Evolutionary conservation across 192 early-diverging fungal species (phyloP), one percentile per base, ranked within the genome.

Genomic region (Diversispora epigaea): DNA sequence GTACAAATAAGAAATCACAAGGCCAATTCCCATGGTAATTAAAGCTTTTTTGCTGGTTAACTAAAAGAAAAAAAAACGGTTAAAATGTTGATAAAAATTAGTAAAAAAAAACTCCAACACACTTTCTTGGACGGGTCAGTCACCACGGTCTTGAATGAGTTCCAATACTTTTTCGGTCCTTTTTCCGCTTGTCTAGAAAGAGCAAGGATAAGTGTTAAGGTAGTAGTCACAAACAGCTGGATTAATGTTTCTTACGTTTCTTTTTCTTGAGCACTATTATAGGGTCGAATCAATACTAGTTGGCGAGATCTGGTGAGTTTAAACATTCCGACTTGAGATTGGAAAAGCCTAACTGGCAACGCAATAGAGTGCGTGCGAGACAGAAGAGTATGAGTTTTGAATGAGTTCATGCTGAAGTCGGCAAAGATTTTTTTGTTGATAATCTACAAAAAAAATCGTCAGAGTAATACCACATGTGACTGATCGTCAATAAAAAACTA

Each of bases 251-350:
- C 67, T 68, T 68, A 50, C 44, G n/a, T 68, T 68, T 68, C 67
- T 46, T 68, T 68, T 68, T 68, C 67, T 68, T 68, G 67, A 68
- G 67, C 67, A 68, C 47, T 68, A 68, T 22, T 50, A 50, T 68
- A 68, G 67, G 67, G 22, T 49, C 67, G 45, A 14, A 68, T 68
- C 67, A 50, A 22, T 68, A 68, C 19, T 49, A 68, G 46, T 68
- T 68, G 67, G 25, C 46, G 46, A 49, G 67, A 49, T 68, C 66
- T 68, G 46, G 45, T 68, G 45, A 68, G 8, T 45, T 68, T 68
- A 68, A 68, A 66, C 41, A 66, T 10, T 49, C 47, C 12, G 47
- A 49, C 60, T 61, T 60, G 58, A 60, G 58, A 60, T 60, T 19
- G 7, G 58, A 49, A 64, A 64, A 64, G 32, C 10, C 3, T 14